These are phyloP conservation scores for Claviceps pusilla DNA, from an alignment of 2,329 filamentous ascomycete species.

Conservation along the genomic window DNA sequence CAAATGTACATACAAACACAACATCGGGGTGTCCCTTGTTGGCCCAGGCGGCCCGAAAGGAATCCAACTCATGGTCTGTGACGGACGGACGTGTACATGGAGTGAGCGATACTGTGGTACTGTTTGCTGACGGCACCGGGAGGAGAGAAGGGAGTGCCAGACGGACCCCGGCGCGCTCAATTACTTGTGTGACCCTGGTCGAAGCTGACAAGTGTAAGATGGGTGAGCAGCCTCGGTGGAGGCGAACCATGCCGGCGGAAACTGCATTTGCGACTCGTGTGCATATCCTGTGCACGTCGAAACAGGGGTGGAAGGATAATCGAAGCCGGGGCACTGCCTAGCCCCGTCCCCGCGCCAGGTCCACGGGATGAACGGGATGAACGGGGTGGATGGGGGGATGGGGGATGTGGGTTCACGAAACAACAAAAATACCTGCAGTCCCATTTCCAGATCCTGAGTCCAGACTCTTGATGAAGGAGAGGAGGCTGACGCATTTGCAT, in stretches of 20 bases:
- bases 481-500: too few relatives aligned
- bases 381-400: background rate
- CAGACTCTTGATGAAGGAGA: too few relatives aligned
- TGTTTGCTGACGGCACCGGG: slow-evolving; percentile 2
- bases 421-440: background rate
- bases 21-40: background rate
- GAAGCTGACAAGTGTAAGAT: slow-evolving; percentile 6
- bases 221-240: slow-evolving; percentile 5
- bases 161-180: background rate
- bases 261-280: slow-evolving; percentile 3
- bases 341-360: background rate
- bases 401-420: background rate
- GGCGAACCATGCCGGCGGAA: slow-evolving; percentile 6
- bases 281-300: background rate
- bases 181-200: slow-evolving; percentile 5
- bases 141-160: background rate
- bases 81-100: slow-evolving; percentile 1
- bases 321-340: background rate
- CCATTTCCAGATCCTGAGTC: background rate
- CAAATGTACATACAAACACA: too few relatives aligned
- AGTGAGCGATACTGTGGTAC: background rate
- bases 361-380: background rate
- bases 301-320: slow-evolving; percentile 1
- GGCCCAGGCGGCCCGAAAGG: slow-evolving; percentile 4
- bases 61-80: slow-evolving; percentile 3